Evolutionary conservation across 371 early-diverging fungal genomes (phyloP).

Genomic region (Chytridium lagenaria): DNA sequence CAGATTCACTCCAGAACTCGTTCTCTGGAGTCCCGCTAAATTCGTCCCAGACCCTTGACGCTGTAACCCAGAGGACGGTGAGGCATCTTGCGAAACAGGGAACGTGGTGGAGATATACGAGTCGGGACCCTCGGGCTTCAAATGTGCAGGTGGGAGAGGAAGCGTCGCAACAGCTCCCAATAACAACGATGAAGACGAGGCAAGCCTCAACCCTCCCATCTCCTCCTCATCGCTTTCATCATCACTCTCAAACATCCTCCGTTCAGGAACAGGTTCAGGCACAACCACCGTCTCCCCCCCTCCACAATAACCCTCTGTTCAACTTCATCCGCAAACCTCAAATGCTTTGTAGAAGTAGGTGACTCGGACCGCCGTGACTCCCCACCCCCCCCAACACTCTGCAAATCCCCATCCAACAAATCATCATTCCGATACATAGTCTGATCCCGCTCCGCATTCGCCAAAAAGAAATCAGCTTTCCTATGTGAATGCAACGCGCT

Average conservation of each 20-base stretch:
- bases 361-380: slow-evolving; percentile 13
- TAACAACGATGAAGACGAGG: background rate
- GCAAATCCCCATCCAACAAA: background rate
- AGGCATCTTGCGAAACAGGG: background rate
- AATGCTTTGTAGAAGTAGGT: slow-evolving; percentile 15
- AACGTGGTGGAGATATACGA: background rate
- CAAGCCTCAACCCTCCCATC: background rate
- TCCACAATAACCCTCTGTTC: slow-evolving; percentile 24
- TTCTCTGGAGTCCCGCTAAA: background rate
- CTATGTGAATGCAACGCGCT: slow-evolving; percentile 1
- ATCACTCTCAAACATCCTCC: background rate
- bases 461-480: slow-evolving; percentile 40
- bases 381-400: background rate
- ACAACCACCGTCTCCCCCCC: background rate
- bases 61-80: slow-evolving; percentile 7
- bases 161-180: background rate
- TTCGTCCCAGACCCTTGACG: background rate
- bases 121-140: slow-evolving; percentile 19
- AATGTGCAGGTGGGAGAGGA: slow-evolving; percentile 4
- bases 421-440: slow-evolving; percentile 20
- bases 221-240: background rate
- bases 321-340: slow-evolving; percentile 28
- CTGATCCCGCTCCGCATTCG: slow-evolving; percentile 31
- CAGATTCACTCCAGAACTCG: background rate
- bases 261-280: background rate